Conservation (phyloP, 23 red algal species). For the Cyanidium caldarium region DNA sequence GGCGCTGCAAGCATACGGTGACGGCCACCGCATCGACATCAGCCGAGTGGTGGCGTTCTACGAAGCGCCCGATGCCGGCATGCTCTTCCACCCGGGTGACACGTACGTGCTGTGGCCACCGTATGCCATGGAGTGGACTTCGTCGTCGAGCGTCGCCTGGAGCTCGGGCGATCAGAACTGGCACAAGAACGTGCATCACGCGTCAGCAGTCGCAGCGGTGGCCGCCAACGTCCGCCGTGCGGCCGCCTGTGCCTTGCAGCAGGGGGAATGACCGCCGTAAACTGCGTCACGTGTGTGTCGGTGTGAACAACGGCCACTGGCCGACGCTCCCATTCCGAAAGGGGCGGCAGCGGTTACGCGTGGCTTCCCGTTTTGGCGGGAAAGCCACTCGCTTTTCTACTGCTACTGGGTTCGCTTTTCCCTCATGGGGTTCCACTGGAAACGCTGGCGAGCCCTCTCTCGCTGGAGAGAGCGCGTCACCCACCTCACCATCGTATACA, state of each 20-base stretch:
- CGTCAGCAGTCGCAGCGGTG: background rate
- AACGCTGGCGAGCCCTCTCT: too few species aligned
- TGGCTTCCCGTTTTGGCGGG: too few species aligned
- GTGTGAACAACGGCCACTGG: too few species aligned
- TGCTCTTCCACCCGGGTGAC: background rate
- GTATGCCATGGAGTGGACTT: constrained; percentile 6
- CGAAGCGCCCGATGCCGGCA: background rate
- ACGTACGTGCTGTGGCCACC: background rate
- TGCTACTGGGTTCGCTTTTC: too few species aligned
- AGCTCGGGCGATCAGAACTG: constrained; percentile 3
- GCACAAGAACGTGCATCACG: constrained; percentile 6
- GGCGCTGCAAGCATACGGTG: background rate
- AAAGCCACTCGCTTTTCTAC: too few species aligned
- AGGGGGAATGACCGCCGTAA: too few species aligned
- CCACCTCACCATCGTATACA: too few species aligned
- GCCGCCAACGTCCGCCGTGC: background rate
- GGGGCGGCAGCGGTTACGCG: too few species aligned
- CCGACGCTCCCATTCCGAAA: too few species aligned
- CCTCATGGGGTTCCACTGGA: too few species aligned
- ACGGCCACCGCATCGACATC: background rate
- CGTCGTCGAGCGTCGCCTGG: constrained; percentile 1
- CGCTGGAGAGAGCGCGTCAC: too few species aligned
- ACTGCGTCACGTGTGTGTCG: too few species aligned
- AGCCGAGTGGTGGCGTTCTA: background rate
- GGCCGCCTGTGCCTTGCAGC: background rate